These are phyloP conservation scores for Nicotiana undulata DNA, from an alignment of 257 asterid species.

Conservation along the genomic window DNA sequence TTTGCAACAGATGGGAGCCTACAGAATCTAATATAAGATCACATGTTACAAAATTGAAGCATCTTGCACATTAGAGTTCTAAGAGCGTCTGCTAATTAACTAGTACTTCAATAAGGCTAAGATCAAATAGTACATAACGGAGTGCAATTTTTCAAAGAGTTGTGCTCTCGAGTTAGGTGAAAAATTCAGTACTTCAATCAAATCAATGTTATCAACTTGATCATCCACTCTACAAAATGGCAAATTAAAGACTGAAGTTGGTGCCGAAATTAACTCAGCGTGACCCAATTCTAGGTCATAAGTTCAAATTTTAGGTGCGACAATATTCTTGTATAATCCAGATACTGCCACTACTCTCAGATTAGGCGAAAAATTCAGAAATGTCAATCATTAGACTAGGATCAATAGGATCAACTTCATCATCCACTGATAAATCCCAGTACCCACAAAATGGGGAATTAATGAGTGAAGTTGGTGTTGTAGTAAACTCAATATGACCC, in stretches of 20 bases:
- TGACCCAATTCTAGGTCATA: background rate
- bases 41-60: too few species aligned
- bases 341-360: background rate
- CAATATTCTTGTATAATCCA: too few species aligned
- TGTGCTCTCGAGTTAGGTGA: too few species aligned
- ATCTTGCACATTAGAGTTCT: too few species aligned
- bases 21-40: too few species aligned
- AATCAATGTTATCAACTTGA: too few species aligned
- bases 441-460: background rate
- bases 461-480: background rate
- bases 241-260: slow-evolving; percentile 27
- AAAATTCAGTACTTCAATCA: too few species aligned
- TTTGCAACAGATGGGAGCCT: too few species aligned
- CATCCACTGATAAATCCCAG: background rate
- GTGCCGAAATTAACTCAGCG: slow-evolving; percentile 15
- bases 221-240: background rate
- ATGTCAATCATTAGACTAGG: background rate
- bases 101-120: too few species aligned
- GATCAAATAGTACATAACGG: too few species aligned
- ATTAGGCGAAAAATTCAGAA: background rate
- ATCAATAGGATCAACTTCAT: background rate
- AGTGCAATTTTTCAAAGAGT: too few species aligned
- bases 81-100: too few species aligned
- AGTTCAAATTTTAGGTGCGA: background rate
- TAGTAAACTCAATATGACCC: slow-evolving; percentile 26